Base-by-base conservation (phyloP, 441 rosid genomes). In the Iberis amara region DNA sequence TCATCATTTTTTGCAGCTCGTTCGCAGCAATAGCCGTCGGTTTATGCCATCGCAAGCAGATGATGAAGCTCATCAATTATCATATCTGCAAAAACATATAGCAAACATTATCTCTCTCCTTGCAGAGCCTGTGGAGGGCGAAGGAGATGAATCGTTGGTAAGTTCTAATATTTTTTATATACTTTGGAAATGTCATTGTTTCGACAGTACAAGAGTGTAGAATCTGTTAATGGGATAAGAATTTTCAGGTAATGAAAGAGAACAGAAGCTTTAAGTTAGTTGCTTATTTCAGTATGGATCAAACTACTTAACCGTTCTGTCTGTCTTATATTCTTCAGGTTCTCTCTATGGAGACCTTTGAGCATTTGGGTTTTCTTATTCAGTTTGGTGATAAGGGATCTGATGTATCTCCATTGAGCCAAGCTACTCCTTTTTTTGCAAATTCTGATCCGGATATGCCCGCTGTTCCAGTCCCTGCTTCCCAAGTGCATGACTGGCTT, bases 381-480 rank as follows among this genome's bases (percentile, higher is more conserved):
- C 96, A 87, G 47, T 80, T 91, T 80, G 90, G 90, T 56, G 89
- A 85, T 57, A 91, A 77, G 74, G 94, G 84, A 61, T 65, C 78
- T 45, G 89, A 81, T 74, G 86, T 75, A 61, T 70, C 72, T 68
- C 76, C 86, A 11, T 66, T 91, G 71, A 81, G 87, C 71, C 89
- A 85, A 76, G 81, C 85, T 48, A 76, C 94, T 73, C 94, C 91
- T 0, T 85, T 91, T 82, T 91, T 87, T 36, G 96, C 95, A 55
- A 87, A 87, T 75, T 85, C 96, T 52, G 95, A 91, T 73, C 96
- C 96, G 7, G 96, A 85, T 74, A 91, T 83, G 95, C 98, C 96
- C 39, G 95, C 96, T 30, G 85, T 69, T 66, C 90, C 95, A 32
- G 95, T 85, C 63, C 80, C 96, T 48, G 85, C 85, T 32, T 52